A percentile compares a stretch with the other conserved stretches of the same genome.
Evolutionary conservation across 164 flowering plant genomes (phyloP).

Genomic region (Cinnamomum micranthum): DNA sequence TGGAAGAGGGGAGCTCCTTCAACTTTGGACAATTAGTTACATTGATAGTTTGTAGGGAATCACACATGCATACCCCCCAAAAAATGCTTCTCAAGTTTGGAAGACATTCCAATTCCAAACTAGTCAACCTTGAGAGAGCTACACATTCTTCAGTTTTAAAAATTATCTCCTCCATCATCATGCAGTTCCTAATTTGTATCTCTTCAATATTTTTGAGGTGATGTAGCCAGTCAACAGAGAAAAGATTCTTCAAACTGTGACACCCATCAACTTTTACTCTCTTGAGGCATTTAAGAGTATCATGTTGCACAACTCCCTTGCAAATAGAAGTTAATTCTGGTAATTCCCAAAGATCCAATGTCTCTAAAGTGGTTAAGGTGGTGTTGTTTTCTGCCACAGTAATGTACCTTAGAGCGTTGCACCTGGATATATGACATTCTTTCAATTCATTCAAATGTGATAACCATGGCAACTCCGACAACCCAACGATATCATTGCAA

Average conservation of each 20-base stretch:
- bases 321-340: not conserved
- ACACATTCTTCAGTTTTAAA: not conserved
- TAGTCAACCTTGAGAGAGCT: not conserved
- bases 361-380: not conserved
- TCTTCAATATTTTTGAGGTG: not conserved
- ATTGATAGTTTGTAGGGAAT: not conserved
- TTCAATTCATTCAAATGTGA: not conserved
- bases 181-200: not conserved
- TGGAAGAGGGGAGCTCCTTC: not conserved
- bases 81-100: not conserved
- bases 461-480: not conserved
- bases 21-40: not conserved
- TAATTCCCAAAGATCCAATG: not conserved
- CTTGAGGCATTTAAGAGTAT: not conserved
- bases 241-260: slow-evolving; percentile 1
- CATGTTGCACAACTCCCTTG: not conserved
- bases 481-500: not conserved
- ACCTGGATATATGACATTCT: not conserved
- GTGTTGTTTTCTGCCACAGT: not conserved
- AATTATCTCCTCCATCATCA: not conserved
- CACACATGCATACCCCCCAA: not conserved
- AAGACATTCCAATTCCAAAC: not conserved
- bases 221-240: not conserved
- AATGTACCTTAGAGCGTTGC: not conserved
- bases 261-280: not conserved